Conservation (phyloP, 768 basidiomycete genomes). For the Gelatoporia subvermispora region DNA sequence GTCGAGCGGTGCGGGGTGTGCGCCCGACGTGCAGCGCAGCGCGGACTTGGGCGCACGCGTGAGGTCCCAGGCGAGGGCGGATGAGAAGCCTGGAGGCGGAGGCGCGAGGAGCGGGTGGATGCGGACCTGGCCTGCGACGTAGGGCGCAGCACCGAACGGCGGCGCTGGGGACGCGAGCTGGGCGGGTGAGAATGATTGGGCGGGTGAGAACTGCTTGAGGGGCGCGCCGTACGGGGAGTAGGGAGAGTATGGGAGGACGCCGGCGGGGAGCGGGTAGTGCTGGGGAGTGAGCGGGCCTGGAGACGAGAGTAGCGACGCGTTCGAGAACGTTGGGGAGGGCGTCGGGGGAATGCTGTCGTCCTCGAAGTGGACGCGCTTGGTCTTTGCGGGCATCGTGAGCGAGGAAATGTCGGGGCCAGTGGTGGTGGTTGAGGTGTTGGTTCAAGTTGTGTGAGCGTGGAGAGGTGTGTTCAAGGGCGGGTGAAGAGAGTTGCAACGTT, state of each 20-base stretch:
- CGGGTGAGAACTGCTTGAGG: constrained; percentile 1
- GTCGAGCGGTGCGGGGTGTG: constrained; percentile 1
- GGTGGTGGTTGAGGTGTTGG: constrained; percentile 1
- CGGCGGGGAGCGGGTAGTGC: constrained; percentile 2
- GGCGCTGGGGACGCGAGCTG: constrained; percentile 5
- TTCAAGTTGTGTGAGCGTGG: not conserved
- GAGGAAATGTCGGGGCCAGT: not conserved
- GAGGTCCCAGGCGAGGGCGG: constrained; percentile 14
- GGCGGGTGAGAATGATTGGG: not conserved
- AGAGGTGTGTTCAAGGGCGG: not conserved
- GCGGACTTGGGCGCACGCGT: constrained; percentile 3
- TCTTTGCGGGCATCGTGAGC: constrained; percentile 15
- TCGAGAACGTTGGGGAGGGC: constrained; percentile 18
- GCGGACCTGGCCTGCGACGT: constrained; percentile 4
- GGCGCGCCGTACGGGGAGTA: not conserved
- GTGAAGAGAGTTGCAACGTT: not conserved
- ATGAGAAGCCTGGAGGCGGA: not conserved
- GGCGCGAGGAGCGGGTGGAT: constrained; percentile 20
- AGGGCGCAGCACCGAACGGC: constrained; percentile 3
- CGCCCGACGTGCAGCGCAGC: not conserved
- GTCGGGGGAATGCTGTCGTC: constrained; percentile 8
- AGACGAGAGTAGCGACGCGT: constrained; percentile 15
- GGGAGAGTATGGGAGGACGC: constrained; percentile 1
- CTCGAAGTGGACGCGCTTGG: constrained; percentile 20
- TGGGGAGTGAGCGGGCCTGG: constrained; percentile 18